Percentiles rank a stretch among this genome's conserved stretches.
These are phyloP conservation scores for Cylindrodendrum hubeiense DNA, from an alignment of 2,329 filamentous ascomycete genomes.

Conservation along the genomic window DNA sequence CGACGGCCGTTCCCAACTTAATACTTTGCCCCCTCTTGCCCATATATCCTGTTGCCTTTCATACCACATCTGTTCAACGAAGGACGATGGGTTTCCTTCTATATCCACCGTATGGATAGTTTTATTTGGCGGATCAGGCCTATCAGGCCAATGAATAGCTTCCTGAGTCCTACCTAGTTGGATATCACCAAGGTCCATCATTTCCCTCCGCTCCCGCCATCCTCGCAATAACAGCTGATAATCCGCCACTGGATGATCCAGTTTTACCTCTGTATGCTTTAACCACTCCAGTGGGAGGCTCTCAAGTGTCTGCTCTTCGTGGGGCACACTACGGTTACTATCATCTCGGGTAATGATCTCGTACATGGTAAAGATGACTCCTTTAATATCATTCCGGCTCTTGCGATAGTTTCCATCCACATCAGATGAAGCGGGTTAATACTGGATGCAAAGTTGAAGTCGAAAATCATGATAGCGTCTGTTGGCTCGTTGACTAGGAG, in stretches of 20 bases:
- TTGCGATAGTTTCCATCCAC: conserved; percentile 23
- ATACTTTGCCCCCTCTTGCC: conserved; percentile 29
- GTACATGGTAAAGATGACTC: conserved; percentile 52
- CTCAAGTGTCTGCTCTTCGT: conserved; percentile 40
- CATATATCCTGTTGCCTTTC: conserved; percentile 31
- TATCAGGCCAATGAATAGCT: conserved; percentile 36
- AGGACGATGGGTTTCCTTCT: conserved; percentile 4
- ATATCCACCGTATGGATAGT: conserved; percentile 1
- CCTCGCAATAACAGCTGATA: conserved; percentile 42
- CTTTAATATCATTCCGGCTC: conserved; percentile 49
- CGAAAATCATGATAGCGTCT: conserved; percentile 51
- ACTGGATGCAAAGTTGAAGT: conserved; percentile 49
- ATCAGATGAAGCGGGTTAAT: conserved; percentile 29
- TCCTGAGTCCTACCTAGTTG: conserved; percentile 12
- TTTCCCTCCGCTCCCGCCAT: conserved; percentile 34
- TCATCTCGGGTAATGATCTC: conserved; percentile 52
- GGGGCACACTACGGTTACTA: conserved; percentile 35
- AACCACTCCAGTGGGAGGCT: conserved; percentile 42
- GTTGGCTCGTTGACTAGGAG: conserved; percentile 50
- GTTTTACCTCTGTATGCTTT: conserved; percentile 47
- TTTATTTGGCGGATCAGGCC: conserved; percentile 25
- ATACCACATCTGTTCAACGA: conserved; percentile 15
- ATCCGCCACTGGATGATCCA: conserved; percentile 45
- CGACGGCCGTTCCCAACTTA: conserved; percentile 43
- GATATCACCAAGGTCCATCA: conserved; percentile 6